phyloP scores from a whole-genome alignment of 495 filamentous ascomycete species.

The Xylaria intraflava region DNA sequence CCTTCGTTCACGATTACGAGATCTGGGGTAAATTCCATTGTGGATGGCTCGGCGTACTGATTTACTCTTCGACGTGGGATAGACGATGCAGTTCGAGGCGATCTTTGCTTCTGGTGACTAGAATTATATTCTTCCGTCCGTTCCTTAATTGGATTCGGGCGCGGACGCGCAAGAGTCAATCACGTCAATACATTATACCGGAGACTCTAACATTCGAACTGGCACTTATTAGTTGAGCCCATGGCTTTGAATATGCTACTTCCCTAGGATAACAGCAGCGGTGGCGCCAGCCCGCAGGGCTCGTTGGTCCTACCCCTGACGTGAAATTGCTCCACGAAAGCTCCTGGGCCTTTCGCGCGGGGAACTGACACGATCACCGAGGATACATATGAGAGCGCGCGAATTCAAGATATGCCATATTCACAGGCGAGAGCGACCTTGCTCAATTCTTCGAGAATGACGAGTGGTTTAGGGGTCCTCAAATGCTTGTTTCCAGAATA shows the following conservation, averaged over 20 bases:
- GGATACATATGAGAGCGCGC: not conserved
- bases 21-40: not conserved
- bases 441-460: not conserved
- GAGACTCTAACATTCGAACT: conserved; percentile 18
- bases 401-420: conserved; percentile 7
- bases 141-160: conserved; percentile 12
- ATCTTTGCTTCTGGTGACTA: conserved; percentile 26
- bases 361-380: too few species aligned
- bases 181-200: conserved; percentile 16
- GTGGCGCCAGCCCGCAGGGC: conserved; percentile 12
- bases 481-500: conserved; percentile 7
- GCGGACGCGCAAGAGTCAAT: conserved; percentile 1
- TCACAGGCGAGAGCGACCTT: conserved; percentile 5
- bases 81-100: conserved; percentile 12
- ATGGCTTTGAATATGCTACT: conserved; percentile 24
- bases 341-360: not conserved
- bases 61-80: conserved; percentile 18
- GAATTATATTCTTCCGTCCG: conserved; percentile 18
- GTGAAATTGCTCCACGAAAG: not conserved
- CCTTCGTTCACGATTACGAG: not conserved
- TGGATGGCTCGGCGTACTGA: not conserved
- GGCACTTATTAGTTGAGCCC: conserved; percentile 20
- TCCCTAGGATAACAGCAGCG: conserved; percentile 15
- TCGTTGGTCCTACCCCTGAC: not conserved
- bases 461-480: not conserved